phyloP scores from a whole-genome alignment of 441 rosid species.

The Aquilaria agallochum region DNA sequence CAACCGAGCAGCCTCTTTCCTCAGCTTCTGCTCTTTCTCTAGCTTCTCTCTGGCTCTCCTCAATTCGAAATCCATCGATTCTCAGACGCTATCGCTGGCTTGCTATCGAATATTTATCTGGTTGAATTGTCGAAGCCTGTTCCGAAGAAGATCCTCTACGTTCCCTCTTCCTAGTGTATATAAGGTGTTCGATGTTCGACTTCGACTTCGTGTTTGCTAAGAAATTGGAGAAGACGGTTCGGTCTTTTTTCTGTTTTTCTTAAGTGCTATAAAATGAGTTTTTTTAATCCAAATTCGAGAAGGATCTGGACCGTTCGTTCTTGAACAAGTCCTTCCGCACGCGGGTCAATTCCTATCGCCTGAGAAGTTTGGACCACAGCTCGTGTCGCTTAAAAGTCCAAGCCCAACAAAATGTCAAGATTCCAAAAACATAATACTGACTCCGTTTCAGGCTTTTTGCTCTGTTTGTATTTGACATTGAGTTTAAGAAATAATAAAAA shows the following conservation, averaged over 20 bases:
- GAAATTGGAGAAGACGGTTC: background rate
- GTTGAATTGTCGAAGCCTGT: background rate
- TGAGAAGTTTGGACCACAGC: too few relatives aligned
- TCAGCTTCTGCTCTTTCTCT: conserved; percentile 81
- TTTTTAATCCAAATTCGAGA: conserved; percentile 15
- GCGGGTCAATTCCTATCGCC: too few relatives aligned
- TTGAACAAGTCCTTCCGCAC: too few relatives aligned
- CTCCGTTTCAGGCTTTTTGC: too few relatives aligned
- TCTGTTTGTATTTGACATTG: too few relatives aligned
- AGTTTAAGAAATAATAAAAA: too few relatives aligned
- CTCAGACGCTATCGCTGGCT: too few relatives aligned
- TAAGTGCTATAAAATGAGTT: background rate
- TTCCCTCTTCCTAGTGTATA: background rate
- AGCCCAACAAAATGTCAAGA: too few relatives aligned
- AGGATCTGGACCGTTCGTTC: conserved; percentile 36
- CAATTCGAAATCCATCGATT: conserved; percentile 82
- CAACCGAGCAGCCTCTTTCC: conserved; percentile 68
- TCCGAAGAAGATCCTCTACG: too few relatives aligned
- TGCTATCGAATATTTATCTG: too few relatives aligned
- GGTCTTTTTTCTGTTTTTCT: background rate
- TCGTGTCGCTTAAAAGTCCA: too few relatives aligned
- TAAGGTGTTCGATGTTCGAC: background rate
- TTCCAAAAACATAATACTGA: too few relatives aligned
- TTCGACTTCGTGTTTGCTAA: conserved; percentile 13
- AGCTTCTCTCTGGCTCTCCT: conserved; percentile 93